Conservation (phyloP, 2,329 filamentous ascomycete genomes). For the Westerdykella aurantiaca region DNA sequence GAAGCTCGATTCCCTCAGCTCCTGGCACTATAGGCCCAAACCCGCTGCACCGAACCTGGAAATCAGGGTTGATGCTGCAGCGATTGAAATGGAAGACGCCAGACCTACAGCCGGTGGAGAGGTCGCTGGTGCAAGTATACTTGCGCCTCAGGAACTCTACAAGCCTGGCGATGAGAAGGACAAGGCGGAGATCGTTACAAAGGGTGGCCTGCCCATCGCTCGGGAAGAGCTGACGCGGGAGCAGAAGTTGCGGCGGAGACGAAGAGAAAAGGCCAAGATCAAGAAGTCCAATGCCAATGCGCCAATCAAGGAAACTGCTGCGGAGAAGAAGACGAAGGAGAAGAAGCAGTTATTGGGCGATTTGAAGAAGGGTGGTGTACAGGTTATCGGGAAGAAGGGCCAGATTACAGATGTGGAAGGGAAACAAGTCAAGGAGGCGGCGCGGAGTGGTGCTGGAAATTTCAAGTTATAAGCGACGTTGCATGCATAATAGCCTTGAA, state of each 20-base stretch:
- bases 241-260: slow-evolving; percentile 69
- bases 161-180: slow-evolving; percentile 64
- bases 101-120: slow-evolving; percentile 77
- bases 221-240: slow-evolving; percentile 84
- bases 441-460: slow-evolving; percentile 24
- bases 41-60: slow-evolving; percentile 74
- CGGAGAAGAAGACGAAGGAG: slow-evolving; percentile 54
- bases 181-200: slow-evolving; percentile 68
- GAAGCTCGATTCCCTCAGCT: slow-evolving; percentile 82
- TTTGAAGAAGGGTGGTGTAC: slow-evolving; percentile 79
- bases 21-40: slow-evolving; percentile 93
- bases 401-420: slow-evolving; percentile 79
- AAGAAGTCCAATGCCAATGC: slow-evolving; percentile 58
- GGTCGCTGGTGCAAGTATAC: slow-evolving; percentile 61
- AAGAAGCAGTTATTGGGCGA: slow-evolving; percentile 57
- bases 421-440: slow-evolving; percentile 54
- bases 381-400: slow-evolving; percentile 85
- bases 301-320: slow-evolving; percentile 38
- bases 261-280: slow-evolving; percentile 80
- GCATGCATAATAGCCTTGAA: no score
- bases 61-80: slow-evolving; percentile 85
- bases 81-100: slow-evolving; percentile 90
- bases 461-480: slow-evolving; percentile 28
- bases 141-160: slow-evolving; percentile 94
- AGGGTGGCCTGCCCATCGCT: slow-evolving; percentile 70